Base-by-base conservation (phyloP, 345 rosid genomes). In the Geranium rotundifolium region DNA sequence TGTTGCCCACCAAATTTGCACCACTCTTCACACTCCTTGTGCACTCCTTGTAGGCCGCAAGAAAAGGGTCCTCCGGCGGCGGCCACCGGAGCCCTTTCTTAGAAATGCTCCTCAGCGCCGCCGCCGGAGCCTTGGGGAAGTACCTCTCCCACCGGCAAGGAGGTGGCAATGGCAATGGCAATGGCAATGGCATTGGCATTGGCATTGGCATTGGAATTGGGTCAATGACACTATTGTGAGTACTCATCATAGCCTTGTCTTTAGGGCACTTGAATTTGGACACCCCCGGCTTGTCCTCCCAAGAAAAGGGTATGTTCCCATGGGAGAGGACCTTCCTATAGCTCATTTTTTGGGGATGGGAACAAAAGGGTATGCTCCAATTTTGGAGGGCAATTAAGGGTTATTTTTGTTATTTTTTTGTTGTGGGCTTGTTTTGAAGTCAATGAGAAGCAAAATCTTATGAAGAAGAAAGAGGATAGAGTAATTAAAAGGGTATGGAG, bases 21-120 rank as follows among this genome's bases (percentile, higher is more conserved):
- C 14, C 54, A 29, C 54, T 65, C 10, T 50, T 46, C 8, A 13
- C 54, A 20, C 57, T 73, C 64, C 75, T 86, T 17, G 84, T 82
- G 77, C 92, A 86, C 70, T 82, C 83, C 74, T 82, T 84, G 60
- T 77, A 86, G 37, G 92, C 92, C 9, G 71, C 81, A n/a, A 84
- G 73, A 57, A 86, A 86, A 18, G 92, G 92, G 23, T 80, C 74
- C 29, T 69, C 73, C 81, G 52, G 52, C 52, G 0, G 52, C 46
- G 67, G 73, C 77, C 77, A 64, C 62, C 72, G 56, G 10, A 75
- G 58, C 16, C 78, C 81, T 76, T 73, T 83, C 4, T 59, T 6
- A 1, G 91, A 81, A 14, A 17, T 19, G 62, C 76, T 76, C 59
- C 81, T 71, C 13, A 34, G 54, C 0, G 71, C 72, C 4, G 63